Conservation (phyloP, 768 basidiomycete genomes). For the Boletellus sp. region DNA sequence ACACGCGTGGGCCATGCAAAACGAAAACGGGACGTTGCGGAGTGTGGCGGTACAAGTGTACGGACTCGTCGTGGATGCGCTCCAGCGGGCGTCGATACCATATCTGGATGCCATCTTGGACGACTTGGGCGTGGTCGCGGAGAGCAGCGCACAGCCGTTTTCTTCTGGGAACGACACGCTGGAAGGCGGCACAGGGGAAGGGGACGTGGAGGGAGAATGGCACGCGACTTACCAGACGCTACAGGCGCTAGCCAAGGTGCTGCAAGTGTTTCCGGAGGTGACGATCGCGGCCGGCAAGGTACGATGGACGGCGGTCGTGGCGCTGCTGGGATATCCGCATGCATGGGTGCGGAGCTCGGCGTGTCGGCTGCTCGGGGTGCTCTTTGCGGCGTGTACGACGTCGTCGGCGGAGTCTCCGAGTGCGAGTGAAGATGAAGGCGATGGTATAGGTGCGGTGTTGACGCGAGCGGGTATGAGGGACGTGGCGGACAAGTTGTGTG, state of each 20-base stretch:
- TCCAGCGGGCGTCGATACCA: slow-evolving; percentile 44
- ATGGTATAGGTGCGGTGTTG: slow-evolving; percentile 38
- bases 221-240: slow-evolving; percentile 80
- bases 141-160: slow-evolving; percentile 3
- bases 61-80: slow-evolving; percentile 72
- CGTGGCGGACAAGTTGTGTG: slow-evolving; percentile 66
- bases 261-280: slow-evolving; percentile 53
- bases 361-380: slow-evolving; percentile 66
- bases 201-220: slow-evolving; percentile 66
- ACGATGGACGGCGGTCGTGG: slow-evolving; percentile 59
- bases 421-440: slow-evolving; percentile 18
- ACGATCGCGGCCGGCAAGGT: slow-evolving; percentile 45
- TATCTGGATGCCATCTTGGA: slow-evolving; percentile 50
- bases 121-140: slow-evolving; percentile 44
- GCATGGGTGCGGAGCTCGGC: slow-evolving; percentile 89
- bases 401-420: neutral
- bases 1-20: slow-evolving; percentile 73
- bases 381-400: slow-evolving; percentile 56
- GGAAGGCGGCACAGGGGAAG: slow-evolving; percentile 34
- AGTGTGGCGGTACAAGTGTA: slow-evolving; percentile 80
- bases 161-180: slow-evolving; percentile 6
- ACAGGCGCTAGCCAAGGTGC: slow-evolving; percentile 57
- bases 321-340: slow-evolving; percentile 83
- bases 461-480: slow-evolving; percentile 58
- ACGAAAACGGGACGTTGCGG: slow-evolving; percentile 54